These are phyloP conservation scores for Fraxinus angustifolia DNA, from an alignment of 305 asterid genomes.

Conservation along the genomic window DNA sequence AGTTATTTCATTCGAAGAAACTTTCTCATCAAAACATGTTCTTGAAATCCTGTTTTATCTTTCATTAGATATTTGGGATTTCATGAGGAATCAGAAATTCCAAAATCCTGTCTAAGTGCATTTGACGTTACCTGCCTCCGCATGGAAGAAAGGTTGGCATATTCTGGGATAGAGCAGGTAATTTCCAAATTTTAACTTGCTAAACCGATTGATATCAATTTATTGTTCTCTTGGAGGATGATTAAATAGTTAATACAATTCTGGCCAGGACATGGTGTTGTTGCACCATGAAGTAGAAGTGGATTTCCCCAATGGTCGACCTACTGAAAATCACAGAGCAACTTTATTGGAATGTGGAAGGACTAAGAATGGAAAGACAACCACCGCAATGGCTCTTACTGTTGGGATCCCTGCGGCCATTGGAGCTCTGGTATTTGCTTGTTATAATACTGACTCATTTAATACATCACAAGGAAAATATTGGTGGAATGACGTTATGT, in stretches of 20 bases:
- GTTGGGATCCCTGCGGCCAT: slow-evolving; percentile 95
- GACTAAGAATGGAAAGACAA: slow-evolving; percentile 39
- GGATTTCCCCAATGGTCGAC: slow-evolving; percentile 63
- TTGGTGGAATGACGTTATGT: not conserved
- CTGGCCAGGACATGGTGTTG: slow-evolving; percentile 81
- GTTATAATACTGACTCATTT: not conserved
- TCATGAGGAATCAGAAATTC: slow-evolving; percentile 59
- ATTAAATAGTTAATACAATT: not conserved
- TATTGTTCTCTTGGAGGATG: not conserved
- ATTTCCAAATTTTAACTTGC: not conserved
- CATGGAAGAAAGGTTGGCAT: slow-evolving; percentile 79
- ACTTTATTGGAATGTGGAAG: slow-evolving; percentile 81
- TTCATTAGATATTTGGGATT: slow-evolving; percentile 66
- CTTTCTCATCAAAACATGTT: not conserved
- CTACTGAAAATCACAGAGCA: slow-evolving; percentile 58
- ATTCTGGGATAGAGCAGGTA: slow-evolving; percentile 69
- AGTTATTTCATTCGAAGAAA: not conserved
- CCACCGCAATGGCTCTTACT: slow-evolving; percentile 86
- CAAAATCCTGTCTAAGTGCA: slow-evolving; percentile 53
- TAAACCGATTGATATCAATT: not conserved
- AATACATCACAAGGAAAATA: not conserved
- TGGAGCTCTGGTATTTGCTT: slow-evolving; percentile 76
- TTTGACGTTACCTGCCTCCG: slow-evolving; percentile 72
- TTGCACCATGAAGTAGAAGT: slow-evolving; percentile 89
- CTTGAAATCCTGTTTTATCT: not conserved